These are phyloP conservation scores for Chytridium lagenaria DNA, from an alignment of 371 early-diverging fungal species.

Conservation along the genomic window DNA sequence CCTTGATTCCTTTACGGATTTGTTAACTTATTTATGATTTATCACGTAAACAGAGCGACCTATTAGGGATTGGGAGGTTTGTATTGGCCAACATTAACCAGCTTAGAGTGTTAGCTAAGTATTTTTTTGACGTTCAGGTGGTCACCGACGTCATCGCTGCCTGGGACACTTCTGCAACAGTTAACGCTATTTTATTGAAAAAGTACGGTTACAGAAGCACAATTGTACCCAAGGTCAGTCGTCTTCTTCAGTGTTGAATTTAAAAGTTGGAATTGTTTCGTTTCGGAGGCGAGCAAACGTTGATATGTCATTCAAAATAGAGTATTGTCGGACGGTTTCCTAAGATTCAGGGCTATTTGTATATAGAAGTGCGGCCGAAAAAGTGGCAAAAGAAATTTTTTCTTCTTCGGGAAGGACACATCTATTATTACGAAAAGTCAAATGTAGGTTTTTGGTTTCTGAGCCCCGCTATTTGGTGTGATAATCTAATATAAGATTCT, in stretches of 20 bases:
- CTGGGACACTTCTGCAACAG: slow-evolving; percentile 73
- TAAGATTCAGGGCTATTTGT: slow-evolving; percentile 66
- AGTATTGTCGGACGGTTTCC: slow-evolving; percentile 45
- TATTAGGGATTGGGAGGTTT: slow-evolving; percentile 82
- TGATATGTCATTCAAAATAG: slow-evolving; percentile 24
- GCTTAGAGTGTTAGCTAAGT: not conserved
- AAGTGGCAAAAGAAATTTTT: slow-evolving; percentile 81
- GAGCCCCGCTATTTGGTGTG: not conserved
- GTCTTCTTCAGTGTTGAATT: not conserved
- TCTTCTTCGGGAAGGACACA: slow-evolving; percentile 65
- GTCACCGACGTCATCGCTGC: slow-evolving; percentile 76
- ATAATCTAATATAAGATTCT: slow-evolving; percentile 7
- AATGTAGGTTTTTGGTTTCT: slow-evolving; percentile 57
- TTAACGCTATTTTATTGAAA: slow-evolving; percentile 78
- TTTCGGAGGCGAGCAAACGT: too few relatives aligned
- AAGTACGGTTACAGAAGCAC: slow-evolving; percentile 64
- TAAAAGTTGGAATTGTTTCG: too few relatives aligned
- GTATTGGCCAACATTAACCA: not conserved
- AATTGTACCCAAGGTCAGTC: slow-evolving; percentile 39
- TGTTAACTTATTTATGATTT: slow-evolving; percentile 27
- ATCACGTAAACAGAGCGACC: slow-evolving; percentile 72
- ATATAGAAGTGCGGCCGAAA: slow-evolving; percentile 72
- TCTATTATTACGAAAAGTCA: slow-evolving; percentile 74
- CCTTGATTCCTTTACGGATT: not conserved
- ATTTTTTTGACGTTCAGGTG: slow-evolving; percentile 36